Percentiles rank a stretch among this genome's conserved stretches.
These are phyloP conservation scores for Psidium friedrichsthalianum DNA, from an alignment of 345 rosid genomes.

Conservation along the genomic window DNA sequence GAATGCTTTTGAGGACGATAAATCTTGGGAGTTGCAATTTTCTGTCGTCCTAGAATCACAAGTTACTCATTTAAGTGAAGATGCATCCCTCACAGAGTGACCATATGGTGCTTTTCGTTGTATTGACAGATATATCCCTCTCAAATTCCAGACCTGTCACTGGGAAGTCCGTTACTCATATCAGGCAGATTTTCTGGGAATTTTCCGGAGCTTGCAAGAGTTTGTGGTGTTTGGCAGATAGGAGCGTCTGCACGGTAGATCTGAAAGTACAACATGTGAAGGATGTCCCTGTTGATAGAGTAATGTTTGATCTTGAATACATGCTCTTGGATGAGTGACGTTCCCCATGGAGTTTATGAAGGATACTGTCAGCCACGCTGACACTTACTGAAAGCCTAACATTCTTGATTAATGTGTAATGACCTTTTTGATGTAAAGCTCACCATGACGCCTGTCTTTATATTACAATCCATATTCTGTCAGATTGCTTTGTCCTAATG, in stretches of 20 bases:
- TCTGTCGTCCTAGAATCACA: too few relatives aligned
- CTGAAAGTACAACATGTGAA: slow-evolving; percentile 51
- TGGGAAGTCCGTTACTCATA: slow-evolving; percentile 43
- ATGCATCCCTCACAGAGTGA: background rate
- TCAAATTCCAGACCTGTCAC: slow-evolving; percentile 55
- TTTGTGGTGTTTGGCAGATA: slow-evolving; percentile 54
- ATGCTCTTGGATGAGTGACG: background rate
- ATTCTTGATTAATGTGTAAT: background rate
- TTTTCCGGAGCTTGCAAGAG: slow-evolving; percentile 46
- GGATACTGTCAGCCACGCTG: background rate
- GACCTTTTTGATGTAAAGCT: background rate
- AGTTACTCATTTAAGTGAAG: too few relatives aligned
- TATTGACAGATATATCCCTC: slow-evolving; percentile 41
- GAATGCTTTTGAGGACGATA: background rate
- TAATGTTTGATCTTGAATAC: slow-evolving; percentile 2
- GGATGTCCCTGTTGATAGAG: slow-evolving; percentile 53
- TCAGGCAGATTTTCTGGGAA: slow-evolving; percentile 65
- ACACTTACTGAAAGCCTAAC: too few relatives aligned
- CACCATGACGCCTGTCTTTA: background rate
- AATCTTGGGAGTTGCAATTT: too few relatives aligned
- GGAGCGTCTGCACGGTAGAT: slow-evolving; percentile 31
- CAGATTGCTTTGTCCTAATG: background rate
- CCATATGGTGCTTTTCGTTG: background rate
- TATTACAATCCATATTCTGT: background rate
- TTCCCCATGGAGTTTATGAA: background rate